These are phyloP conservation scores for Raphanus sativus DNA, from an alignment of 345 rosid species.

Conservation along the genomic window DNA sequence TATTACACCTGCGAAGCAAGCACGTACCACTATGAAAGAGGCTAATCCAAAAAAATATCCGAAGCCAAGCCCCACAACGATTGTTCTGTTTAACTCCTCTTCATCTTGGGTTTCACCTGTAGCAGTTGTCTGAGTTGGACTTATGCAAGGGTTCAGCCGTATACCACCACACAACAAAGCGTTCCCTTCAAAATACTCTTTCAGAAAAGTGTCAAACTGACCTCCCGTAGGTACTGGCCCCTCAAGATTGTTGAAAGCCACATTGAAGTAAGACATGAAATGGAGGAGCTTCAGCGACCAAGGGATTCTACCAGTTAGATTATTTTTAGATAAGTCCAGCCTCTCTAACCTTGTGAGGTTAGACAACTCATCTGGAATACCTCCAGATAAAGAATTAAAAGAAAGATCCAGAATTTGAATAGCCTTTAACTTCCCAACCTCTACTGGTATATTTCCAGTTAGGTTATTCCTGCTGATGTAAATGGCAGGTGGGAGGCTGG, in stretches of 20 bases:
- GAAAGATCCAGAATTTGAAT: conserved; percentile 65
- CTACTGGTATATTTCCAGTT: conserved; percentile 60
- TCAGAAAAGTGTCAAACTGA: conserved; percentile 72
- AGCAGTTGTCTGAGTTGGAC: background rate
- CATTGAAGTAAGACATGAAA: conserved; percentile 74
- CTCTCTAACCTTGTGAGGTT: conserved; percentile 64
- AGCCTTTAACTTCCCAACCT: conserved; percentile 54
- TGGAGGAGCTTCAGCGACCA: conserved; percentile 56
- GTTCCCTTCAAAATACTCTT: conserved; percentile 65
- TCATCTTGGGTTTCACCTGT: background rate
- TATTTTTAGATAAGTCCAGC: conserved; percentile 63
- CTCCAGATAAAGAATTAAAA: conserved; percentile 55
- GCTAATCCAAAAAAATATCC: background rate
- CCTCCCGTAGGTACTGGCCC: conserved; percentile 79
- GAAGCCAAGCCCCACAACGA: background rate
- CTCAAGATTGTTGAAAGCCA: conserved; percentile 59
- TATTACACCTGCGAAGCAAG: background rate
- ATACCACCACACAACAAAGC: conserved; percentile 57
- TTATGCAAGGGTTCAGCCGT: conserved; percentile 47
- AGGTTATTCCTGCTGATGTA: conserved; percentile 60
- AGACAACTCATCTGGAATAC: conserved; percentile 62
- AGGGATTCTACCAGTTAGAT: conserved; percentile 65
- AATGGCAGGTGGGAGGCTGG: conserved; percentile 70
- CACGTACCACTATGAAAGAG: background rate
- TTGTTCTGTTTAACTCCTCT: background rate